Conservation (phyloP, 257 asterid species). For the Solanum sejunctum region DNA sequence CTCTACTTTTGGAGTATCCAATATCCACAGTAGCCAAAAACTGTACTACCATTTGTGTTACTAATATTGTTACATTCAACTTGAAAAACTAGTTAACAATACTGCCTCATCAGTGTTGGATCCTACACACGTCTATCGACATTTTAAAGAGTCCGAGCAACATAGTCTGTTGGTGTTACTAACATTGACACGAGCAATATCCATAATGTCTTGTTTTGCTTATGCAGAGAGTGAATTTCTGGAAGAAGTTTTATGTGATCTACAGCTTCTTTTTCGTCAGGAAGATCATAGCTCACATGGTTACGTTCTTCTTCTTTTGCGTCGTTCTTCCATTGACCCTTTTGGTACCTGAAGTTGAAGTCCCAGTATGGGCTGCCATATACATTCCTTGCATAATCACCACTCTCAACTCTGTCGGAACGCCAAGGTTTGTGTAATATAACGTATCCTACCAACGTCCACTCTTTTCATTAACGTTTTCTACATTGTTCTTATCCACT, state of each 20-base stretch:
- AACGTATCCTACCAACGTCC: neutral
- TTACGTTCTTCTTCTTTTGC: slow-evolving; percentile 58
- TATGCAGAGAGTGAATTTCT: slow-evolving; percentile 62
- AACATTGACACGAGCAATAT: neutral
- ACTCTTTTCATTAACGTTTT: neutral
- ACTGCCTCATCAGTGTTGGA: no score
- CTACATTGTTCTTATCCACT: neutral
- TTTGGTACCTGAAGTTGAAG: slow-evolving; percentile 40
- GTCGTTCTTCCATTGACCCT: slow-evolving; percentile 37
- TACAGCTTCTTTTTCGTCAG: slow-evolving; percentile 98
- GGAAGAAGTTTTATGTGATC: slow-evolving; percentile 87
- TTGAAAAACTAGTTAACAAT: neutral
- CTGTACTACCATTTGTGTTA: neutral
- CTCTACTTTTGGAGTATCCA: neutral
- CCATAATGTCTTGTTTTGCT: neutral
- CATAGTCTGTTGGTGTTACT: no score
- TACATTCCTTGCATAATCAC: slow-evolving; percentile 89
- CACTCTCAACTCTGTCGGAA: slow-evolving; percentile 75
- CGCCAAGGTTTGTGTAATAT: slow-evolving; percentile 48
- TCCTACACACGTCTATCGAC: no score
- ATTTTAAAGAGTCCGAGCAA: no score
- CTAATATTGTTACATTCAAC: neutral
- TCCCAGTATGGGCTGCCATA: slow-evolving; percentile 74
- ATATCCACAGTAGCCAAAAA: neutral
- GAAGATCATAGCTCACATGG: slow-evolving; percentile 84